phyloP scores from a whole-genome alignment of 495 filamentous ascomycete genomes.

The Tuber aestivum region DNA sequence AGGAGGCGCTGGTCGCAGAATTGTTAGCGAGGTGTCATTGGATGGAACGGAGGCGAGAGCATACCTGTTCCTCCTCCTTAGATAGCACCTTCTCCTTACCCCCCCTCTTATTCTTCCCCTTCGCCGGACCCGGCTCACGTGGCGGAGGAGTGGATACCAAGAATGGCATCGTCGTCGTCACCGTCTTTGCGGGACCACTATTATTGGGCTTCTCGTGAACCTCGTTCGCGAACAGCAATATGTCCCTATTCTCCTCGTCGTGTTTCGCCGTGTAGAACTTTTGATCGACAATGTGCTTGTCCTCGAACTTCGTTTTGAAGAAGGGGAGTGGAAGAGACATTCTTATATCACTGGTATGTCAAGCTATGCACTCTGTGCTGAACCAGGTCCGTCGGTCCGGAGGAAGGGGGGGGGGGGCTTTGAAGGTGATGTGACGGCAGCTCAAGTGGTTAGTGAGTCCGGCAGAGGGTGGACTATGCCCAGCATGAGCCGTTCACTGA shows the following conservation, averaged over 20 bases:
- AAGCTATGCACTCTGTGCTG: not conserved
- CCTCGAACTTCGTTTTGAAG: not conserved
- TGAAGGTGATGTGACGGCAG: not conserved
- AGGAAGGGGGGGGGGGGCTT: not conserved
- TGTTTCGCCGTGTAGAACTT: not conserved
- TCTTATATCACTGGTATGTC: not conserved
- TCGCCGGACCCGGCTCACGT: not conserved
- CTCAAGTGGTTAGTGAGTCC: not conserved
- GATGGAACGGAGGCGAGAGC: slow-evolving; percentile 31
- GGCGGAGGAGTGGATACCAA: not conserved
- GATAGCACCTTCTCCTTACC: slow-evolving; percentile 48
- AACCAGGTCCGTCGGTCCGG: not conserved
- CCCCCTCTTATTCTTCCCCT: not conserved
- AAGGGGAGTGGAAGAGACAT: slow-evolving; percentile 3
- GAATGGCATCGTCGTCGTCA: not conserved
- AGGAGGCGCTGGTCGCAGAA: slow-evolving; percentile 53
- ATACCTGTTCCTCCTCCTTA: slow-evolving; percentile 70
- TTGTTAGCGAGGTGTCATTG: slow-evolving; percentile 2
- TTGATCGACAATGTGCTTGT: not conserved
- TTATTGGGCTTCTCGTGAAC: not conserved
- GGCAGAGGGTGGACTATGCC: not conserved
- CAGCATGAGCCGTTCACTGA: not conserved
- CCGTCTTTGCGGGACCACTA: not conserved
- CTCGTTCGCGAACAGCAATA: not conserved
- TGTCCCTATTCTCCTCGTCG: not conserved